Base-by-base conservation (phyloP, 2,329 filamentous ascomycete species). In the Alternaria arbusti region DNA sequence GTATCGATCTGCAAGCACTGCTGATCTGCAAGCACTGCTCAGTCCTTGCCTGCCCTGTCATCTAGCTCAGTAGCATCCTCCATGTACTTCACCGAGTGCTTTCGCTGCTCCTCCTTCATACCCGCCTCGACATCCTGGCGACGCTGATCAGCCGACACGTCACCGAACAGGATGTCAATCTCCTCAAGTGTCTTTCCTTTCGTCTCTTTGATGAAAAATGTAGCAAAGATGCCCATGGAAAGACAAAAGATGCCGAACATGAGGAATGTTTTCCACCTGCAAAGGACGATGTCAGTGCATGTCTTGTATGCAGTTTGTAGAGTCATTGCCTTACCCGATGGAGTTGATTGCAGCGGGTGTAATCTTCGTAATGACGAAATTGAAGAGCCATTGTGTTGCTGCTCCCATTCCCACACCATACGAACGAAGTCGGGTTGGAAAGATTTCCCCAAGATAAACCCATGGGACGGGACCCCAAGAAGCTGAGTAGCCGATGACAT, bases 401-500 rank as follows among this genome's bases (percentile, higher is more conserved):
- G 90, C 87, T 0, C 91, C 91, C 40, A 86, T 90, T 10, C 91
- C 90, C 74, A 93, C 91, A 1, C 90, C 91, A 0, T 94, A 64
- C 0, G 71, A 74, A 15, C 90, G 85, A 15, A 88, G 88, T 79
- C 90, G 90, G 67, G 88, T 86, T 71, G 90, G 87, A 78, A 93
- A 93, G 84, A 94, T 93, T 78, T 94, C 90, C 0, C 76, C 79
- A 82, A 92, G 92, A 73, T 91, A 81, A 22, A 94, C 90, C 91
- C 91, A 94, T 0, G 90, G 91, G 0, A 89, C 91, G 2, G 89
- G 90, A 74, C 91, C 91, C 90, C 89, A 92, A 0, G 87, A 80
- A 3, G 82, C 90, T 0, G 89, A 91, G 80, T 93, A 94, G 77
- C 90, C 89, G 0, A 86, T 87, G 0, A 90, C 91, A 88, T 89